Evolutionary conservation across 306 rosid species (phyloP), one percentile per base, ranked within the genome.

Genomic region (Quillaja saponaria): DNA sequence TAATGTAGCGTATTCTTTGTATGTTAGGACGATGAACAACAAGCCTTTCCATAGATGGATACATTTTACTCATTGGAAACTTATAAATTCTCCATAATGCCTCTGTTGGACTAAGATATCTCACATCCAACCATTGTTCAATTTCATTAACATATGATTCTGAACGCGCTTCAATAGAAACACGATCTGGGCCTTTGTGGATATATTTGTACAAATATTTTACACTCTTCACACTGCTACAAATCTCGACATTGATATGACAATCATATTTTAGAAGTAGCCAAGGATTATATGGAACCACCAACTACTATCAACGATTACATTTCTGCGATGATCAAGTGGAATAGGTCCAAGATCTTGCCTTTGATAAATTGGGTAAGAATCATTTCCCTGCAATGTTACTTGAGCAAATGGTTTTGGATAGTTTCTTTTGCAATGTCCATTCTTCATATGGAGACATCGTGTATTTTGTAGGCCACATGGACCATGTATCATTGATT

Each of bases 401-500:
- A 13, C 50, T 34, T 3, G 6, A 16, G 56, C 18, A 13, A 15
- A 48, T 16, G 57, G 7, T 5, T 19, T 67, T 0, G 58, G 57
- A 18, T 55, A 67, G 20, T 55, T 40, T 7, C 9, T 9, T 56
- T 47, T 55, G 13, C 50, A 67, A 0, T 9, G 18, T 16, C 49
- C 49, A 34, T 21, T 4, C 9, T 15, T 34, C 49, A 46, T 67
- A 14, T 16, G 55, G 0, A 18, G 25, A 0, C 25, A 17, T 0
- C 8, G n/a, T 34, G 11, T 40, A 15, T 55, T 53, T 11, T 11
- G 25, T 10, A 0, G 6, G 6, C 53, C 53, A 41, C 53, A 38
- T 8, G 55, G 63, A 7, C 71, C 71, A 44, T 54, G 46, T 1
- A 53, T 41, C 55, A 42, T 66, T 21, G 41, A 44, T 44, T 10